Conservation (phyloP, 306 rosid species). For the Acacia acuminata region DNA sequence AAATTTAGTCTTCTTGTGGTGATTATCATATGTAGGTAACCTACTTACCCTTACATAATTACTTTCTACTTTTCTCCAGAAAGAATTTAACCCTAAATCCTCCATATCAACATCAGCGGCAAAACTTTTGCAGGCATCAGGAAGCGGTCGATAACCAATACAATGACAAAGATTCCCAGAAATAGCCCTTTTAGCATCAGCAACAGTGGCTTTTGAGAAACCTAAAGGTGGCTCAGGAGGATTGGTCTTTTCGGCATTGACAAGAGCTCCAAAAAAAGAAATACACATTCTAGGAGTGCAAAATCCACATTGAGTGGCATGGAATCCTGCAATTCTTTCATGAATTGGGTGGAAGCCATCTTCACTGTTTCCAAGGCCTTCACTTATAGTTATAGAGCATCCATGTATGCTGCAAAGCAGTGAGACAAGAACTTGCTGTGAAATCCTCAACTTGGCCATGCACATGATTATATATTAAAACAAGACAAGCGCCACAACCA, state of each 20-base stretch:
- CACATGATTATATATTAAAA: slow-evolving; percentile 61
- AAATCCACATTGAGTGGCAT: slow-evolving; percentile 91
- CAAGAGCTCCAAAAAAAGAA: slow-evolving; percentile 72
- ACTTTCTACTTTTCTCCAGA: slow-evolving; percentile 67
- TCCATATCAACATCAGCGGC: slow-evolving; percentile 81
- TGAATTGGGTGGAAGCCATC: slow-evolving; percentile 91
- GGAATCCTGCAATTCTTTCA: slow-evolving; percentile 76
- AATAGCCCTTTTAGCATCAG: slow-evolving; percentile 72
- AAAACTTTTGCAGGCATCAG: slow-evolving; percentile 90
- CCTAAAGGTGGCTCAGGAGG: slow-evolving; percentile 54
- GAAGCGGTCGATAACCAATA: slow-evolving; percentile 81
- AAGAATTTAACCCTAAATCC: slow-evolving; percentile 83
- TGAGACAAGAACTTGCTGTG: slow-evolving; percentile 81
- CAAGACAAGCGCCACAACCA: slow-evolving; percentile 94
- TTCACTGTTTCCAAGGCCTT: too few species aligned
- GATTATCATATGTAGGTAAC: slow-evolving; percentile 47
- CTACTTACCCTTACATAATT: slow-evolving; percentile 42
- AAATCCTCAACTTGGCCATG: slow-evolving; percentile 60
- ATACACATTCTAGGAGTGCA: slow-evolving; percentile 94
- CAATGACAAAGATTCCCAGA: slow-evolving; percentile 91
- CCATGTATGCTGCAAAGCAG: slow-evolving; percentile 69
- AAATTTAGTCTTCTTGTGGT: slow-evolving; percentile 41
- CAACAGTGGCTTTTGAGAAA: slow-evolving; percentile 64
- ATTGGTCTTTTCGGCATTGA: slow-evolving; percentile 62
- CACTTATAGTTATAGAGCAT: slow-evolving; percentile 75